Base-by-base conservation (phyloP, 2,329 filamentous ascomycete genomes). In the Ascosphaera aggregata region DNA sequence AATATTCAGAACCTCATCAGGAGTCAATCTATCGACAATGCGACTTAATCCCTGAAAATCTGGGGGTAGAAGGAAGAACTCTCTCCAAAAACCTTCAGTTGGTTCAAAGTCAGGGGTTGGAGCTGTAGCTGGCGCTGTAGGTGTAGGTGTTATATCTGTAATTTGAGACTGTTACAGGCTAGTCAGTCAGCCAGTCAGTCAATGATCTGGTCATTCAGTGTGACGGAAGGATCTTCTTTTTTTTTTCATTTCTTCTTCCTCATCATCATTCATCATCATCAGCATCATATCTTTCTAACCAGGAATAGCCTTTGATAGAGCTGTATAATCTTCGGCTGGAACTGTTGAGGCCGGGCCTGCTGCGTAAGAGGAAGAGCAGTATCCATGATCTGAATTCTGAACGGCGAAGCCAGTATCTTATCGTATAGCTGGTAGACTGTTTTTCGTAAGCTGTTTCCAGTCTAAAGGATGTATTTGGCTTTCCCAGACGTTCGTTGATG, bases 321-420 rank as follows among this genome's bases (percentile, higher is more conserved):
- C 56, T 79, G 69, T 43, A 92, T 78, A 47, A 98, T 80, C 63
- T 98, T 98, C 40, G 80, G 86, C 59, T 91, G 79, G 55, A 98
- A 94, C 32, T 77, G 72, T 57, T 91, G 79, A 40, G 86, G 89
- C 51, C 82, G 73, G 59, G 73, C 73, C 66, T 94, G 84, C 60
- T 91, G 84, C 41, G 85, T 93, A 54, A 98, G 71, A 46, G 89
- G 89, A 54, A 86, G 95, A 49, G 75, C 69, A n/a, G n/a, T n/a
- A 64, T 92, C 81, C 81, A 91, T 91, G 40, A 35, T 42, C 40
- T 2, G 36, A 20, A n/a, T n/a, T n/a, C n/a, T n/a, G n/a, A n/a
- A n/a, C n/a, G n/a, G n/a, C n/a, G n/a, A n/a, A n/a, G n/a, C n/a
- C n/a, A n/a, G n/a, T n/a, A n/a, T n/a, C n/a, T n/a, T n/a, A n/a